These are phyloP conservation scores for Silene noctiflora DNA, from an alignment of 179 eudicot genomes.

Conservation along the genomic window DNA sequence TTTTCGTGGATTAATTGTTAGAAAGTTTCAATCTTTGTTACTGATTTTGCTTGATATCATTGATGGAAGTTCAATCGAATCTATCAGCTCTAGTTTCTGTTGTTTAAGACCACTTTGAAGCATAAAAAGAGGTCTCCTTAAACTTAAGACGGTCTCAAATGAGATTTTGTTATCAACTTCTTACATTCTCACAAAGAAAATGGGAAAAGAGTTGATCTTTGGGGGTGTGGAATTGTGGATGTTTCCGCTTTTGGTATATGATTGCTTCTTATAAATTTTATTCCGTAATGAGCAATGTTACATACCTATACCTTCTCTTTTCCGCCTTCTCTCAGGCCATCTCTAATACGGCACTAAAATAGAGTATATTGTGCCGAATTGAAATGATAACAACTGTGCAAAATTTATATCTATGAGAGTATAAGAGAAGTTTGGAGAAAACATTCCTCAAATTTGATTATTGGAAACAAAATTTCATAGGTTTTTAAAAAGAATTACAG, in stretches of 20 bases:
- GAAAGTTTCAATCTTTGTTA: conserved; percentile 8
- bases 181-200: background rate
- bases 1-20: background rate
- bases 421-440: too few relatives aligned
- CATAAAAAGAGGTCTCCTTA: too few relatives aligned
- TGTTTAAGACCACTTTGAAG: too few relatives aligned
- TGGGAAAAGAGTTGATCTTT: background rate
- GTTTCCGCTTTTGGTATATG: background rate
- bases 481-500: background rate
- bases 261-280: background rate
- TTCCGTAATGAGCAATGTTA: too few relatives aligned
- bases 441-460: background rate
- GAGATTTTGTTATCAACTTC: too few relatives aligned
- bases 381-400: too few relatives aligned
- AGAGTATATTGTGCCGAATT: too few relatives aligned
- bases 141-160: too few relatives aligned
- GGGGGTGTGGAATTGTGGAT: background rate
- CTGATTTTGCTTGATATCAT: background rate
- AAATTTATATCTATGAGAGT: too few relatives aligned
- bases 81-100: background rate
- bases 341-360: too few relatives aligned
- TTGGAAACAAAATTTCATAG: background rate
- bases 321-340: too few relatives aligned
- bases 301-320: too few relatives aligned
- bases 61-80: background rate